A percentile compares a stretch with the other conserved stretches of the same genome.
Conservation (phyloP, 257 asterid genomes). For the Penstemon barbatus region DNA sequence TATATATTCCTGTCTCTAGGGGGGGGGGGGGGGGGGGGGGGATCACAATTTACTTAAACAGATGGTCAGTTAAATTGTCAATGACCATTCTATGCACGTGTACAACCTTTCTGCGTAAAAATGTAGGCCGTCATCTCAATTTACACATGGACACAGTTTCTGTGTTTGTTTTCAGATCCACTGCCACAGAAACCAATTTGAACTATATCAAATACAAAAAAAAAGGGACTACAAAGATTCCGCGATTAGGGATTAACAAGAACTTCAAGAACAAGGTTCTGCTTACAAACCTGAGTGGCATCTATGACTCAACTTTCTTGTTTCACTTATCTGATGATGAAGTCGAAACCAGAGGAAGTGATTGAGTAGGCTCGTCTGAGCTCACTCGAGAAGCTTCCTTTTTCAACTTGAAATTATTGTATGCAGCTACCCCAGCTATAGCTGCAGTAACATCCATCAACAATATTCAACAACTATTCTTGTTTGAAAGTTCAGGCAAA, state of each 20-base stretch:
- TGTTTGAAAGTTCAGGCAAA: not conserved
- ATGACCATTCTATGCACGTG: not conserved
- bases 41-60: too few relatives aligned
- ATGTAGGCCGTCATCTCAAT: not conserved
- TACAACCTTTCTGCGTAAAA: slow-evolving; percentile 12
- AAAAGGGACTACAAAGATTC: not conserved
- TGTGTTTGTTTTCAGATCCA: not conserved
- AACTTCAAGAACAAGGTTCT: not conserved
- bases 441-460: slow-evolving; percentile 52
- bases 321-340: slow-evolving; percentile 34
- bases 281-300: slow-evolving; percentile 9
- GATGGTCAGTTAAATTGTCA: not conserved
- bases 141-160: slow-evolving; percentile 4
- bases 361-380: slow-evolving; percentile 42
- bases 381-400: slow-evolving; percentile 62
- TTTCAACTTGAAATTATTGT: slow-evolving; percentile 84
- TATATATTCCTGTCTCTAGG: too few relatives aligned
- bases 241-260: not conserved
- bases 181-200: not conserved
- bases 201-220: not conserved
- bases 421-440: slow-evolving; percentile 90
- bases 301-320: not conserved
- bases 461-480: not conserved
- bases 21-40: too few relatives aligned
- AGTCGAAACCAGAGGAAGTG: slow-evolving; percentile 46